phyloP scores from a whole-genome alignment of 139 green algal genomes.

The Edaphochlamys debaryana region DNA sequence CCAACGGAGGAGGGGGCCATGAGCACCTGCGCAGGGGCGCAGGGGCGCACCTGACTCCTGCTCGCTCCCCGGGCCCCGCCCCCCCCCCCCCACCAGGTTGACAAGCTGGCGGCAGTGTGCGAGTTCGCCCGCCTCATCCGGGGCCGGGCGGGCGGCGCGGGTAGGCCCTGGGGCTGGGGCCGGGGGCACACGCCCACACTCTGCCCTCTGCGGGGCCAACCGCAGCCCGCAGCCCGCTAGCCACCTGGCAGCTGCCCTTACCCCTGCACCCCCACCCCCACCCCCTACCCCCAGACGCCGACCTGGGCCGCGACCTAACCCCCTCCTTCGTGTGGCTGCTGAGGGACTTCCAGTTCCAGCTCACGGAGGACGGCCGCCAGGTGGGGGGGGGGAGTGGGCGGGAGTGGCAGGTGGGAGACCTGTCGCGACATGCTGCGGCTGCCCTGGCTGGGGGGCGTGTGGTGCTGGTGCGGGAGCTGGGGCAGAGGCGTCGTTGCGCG shows the following conservation, averaged over 20 bases:
- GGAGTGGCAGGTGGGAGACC: too few species aligned
- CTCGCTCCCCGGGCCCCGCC: too few species aligned
- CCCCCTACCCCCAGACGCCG: not conserved
- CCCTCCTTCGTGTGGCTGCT: conserved; percentile 94
- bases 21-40: too few species aligned
- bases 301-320: conserved; percentile 52
- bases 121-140: conserved; percentile 89
- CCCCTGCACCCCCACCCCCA: too few species aligned
- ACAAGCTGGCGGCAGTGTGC: conserved; percentile 88
- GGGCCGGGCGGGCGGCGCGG: conserved; percentile 38
- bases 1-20: too few species aligned
- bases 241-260: not conserved
- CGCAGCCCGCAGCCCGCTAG: not conserved
- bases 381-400: conserved; percentile 1
- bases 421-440: not conserved
- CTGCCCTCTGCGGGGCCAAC: too few species aligned
- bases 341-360: conserved; percentile 72
- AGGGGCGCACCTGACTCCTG: too few species aligned
- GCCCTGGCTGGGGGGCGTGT: too few species aligned
- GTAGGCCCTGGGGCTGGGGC: too few species aligned
- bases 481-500: too few species aligned
- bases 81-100: conserved; percentile 54
- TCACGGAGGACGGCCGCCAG: conserved; percentile 30
- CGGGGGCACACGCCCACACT: too few species aligned
- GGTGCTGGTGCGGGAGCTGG: too few species aligned